These are phyloP conservation scores for Aphanocladium album DNA, from an alignment of 2,329 filamentous ascomycete species.

Conservation along the genomic window DNA sequence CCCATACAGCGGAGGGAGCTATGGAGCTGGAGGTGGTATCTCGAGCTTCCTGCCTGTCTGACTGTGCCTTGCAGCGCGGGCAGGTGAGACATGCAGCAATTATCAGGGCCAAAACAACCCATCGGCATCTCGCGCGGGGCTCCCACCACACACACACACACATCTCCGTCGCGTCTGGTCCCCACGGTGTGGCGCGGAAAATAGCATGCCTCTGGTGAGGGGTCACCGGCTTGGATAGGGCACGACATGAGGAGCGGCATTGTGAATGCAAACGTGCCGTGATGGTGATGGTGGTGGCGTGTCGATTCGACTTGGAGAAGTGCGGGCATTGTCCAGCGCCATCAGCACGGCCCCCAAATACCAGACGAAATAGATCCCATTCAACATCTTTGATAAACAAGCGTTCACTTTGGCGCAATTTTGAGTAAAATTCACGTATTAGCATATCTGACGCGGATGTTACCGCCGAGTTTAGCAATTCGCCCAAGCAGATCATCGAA, in stretches of 20 bases:
- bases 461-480: too few species aligned
- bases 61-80: background rate
- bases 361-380: background rate
- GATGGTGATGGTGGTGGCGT: background rate
- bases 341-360: background rate
- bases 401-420: background rate
- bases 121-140: too few species aligned
- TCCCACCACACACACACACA: too few species aligned
- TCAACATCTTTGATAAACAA: background rate
- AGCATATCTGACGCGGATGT: too few species aligned
- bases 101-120: background rate
- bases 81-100: conserved; percentile 1
- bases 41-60: background rate
- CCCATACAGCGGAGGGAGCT: background rate
- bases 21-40: background rate
- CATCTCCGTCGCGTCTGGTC: background rate
- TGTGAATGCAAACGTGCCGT: background rate
- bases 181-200: background rate
- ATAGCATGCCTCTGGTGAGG: background rate
- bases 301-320: background rate
- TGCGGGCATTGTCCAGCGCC: background rate
- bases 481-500: too few species aligned
- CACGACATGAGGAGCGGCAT: background rate
- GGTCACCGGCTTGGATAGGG: background rate
- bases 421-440: too few species aligned